phyloP scores from a whole-genome alignment of 805 yeast species.

The Scheffersomyces lignosus region DNA sequence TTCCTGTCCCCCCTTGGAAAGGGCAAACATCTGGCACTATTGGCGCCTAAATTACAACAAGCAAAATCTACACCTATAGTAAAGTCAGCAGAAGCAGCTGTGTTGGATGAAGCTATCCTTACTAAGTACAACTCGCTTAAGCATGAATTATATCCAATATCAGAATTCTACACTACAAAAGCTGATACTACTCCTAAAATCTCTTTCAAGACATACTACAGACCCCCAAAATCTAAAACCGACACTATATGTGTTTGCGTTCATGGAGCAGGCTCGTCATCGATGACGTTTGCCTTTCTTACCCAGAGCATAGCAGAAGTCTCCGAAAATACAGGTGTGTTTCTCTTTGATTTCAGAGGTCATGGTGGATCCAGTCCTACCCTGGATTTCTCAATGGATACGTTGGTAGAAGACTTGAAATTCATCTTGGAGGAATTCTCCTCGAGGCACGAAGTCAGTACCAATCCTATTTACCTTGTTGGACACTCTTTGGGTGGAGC shows the following conservation, averaged over 20 bases:
- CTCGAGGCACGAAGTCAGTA: conserved; percentile 8
- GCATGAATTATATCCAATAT: conserved; percentile 14
- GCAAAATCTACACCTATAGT: not conserved
- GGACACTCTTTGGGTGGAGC: conserved; percentile 97
- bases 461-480: conserved; percentile 52
- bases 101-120: not conserved
- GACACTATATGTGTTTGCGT: conserved; percentile 71
- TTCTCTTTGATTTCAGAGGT: conserved; percentile 80
- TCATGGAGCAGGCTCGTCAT: conserved; percentile 96
- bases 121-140: conserved; percentile 8
- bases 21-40: no score
- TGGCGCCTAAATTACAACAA: no score
- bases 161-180: conserved; percentile 18
- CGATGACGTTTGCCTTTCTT: conserved; percentile 68
- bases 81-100: not conserved
- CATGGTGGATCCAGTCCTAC: conserved; percentile 56
- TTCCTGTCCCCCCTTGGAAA: no score
- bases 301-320: conserved; percentile 28
- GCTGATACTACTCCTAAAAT: conserved; percentile 13
- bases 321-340: conserved; percentile 49
- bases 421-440: conserved; percentile 45
- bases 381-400: conserved; percentile 43
- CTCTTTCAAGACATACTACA: conserved; percentile 50
- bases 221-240: conserved; percentile 42
- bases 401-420: conserved; percentile 59